Base-by-base conservation (phyloP, 163 green algal genomes). In the Scenedesmus sp. region DNA sequence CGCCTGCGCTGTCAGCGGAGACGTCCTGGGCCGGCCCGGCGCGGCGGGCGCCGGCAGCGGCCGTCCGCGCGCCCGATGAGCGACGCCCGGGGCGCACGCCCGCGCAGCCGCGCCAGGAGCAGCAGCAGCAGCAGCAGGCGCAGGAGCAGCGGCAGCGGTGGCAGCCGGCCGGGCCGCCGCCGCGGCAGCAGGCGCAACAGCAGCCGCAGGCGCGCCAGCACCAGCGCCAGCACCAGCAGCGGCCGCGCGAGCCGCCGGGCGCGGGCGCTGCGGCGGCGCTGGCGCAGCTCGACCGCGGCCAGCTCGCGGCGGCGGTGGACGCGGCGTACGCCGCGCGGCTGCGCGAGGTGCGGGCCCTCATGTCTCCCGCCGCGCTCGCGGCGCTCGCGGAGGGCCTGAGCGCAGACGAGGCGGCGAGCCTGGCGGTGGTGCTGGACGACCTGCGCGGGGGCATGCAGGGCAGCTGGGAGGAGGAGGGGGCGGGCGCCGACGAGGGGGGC, bases 391-490 rank as follows among this genome's bases (percentile, higher is more conserved):
- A 53, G n/a, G 51, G 47, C 2, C 29, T 77, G 26, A 66, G 22
- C 5, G 24, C 69, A 4, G 54, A 77, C 36, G 22, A 77, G 50
- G 26, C 22, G 10, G 48, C 64, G 13, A 66, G 69, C 39, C 18
- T 77, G 54, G 34, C 57, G 29, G 11, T 77, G 2, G 69, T 77
- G 28, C 28, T 77, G 26, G 24, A 67, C 7, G 69, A 77, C 26
- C 45, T 77, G 24, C 69, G 45, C 29, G 58, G 66, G 39, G 50
- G 64, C 36, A 31, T 77, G 39, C 69, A 77, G 28, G 69, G 22
- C 54, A 77, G 69, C n/a, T 77, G 69, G 69, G 69, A 77, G 36
- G 69, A 77, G 48, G 69, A 67, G 3, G 69, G 57, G 15, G 67
- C n/a, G 47, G 36, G 62, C 15, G 62, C 62, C 31, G 17, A 28